These are phyloP conservation scores for Podila minutissima DNA, from an alignment of 192 early-diverging fungal species.

Conservation along the genomic window DNA sequence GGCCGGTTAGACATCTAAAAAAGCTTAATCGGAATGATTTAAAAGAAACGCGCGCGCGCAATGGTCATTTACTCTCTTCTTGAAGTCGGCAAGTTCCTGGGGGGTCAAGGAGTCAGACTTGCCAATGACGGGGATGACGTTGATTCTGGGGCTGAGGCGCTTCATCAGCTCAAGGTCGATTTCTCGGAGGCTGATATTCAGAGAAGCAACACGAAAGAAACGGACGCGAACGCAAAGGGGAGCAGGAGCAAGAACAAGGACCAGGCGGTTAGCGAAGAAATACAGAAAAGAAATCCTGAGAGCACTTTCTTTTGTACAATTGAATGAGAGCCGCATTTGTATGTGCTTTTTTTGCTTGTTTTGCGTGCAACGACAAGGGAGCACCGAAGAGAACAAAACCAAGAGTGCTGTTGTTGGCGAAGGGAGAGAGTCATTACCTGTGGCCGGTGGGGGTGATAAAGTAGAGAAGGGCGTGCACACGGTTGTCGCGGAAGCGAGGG, in stretches of 20 bases:
- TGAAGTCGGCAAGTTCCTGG: conserved; percentile 86
- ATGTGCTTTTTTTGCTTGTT: neutral
- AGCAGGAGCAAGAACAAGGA: neutral
- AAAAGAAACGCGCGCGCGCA: no score
- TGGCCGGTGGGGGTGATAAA: conserved; percentile 98
- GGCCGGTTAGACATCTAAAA: neutral
- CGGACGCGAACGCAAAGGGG: neutral
- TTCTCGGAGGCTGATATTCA: conserved; percentile 79
- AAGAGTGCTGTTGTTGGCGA: no score
- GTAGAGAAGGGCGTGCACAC: conserved; percentile 96
- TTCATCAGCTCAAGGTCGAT: conserved; percentile 96
- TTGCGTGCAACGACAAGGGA: neutral
- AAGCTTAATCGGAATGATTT: neutral
- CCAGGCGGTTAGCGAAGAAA: neutral
- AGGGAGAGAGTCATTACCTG: conserved; percentile 58
- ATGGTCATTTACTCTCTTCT: conserved; percentile 73
- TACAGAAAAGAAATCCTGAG: neutral
- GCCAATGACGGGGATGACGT: conserved; percentile 97
- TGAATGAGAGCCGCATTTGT: conserved; percentile 2
- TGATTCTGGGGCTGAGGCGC: conserved; percentile 89
- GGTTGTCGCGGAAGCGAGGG: conserved; percentile 90
- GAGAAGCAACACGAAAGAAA: neutral
- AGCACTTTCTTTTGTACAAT: neutral
- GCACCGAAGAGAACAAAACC: neutral
- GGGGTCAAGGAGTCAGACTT: conserved; percentile 93